A percentile compares a stretch with the other conserved stretches of the same genome.
Conservation (phyloP, 2,329 filamentous ascomycete genomes). For the Beauveria australis region DNA sequence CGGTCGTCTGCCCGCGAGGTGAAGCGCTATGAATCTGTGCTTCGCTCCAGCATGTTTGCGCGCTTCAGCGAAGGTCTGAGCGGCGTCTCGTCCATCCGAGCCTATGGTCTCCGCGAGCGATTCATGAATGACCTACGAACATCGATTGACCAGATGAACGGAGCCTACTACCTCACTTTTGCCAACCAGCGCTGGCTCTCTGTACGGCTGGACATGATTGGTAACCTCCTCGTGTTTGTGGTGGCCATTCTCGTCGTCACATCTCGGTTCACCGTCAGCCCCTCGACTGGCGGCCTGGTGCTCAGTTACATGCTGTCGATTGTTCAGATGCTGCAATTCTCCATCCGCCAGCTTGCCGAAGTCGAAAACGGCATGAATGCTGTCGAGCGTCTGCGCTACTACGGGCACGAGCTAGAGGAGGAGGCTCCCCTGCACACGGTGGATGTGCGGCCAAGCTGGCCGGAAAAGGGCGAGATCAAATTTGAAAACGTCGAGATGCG, state of each 20-base stretch:
- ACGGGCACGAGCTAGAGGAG: constrained; percentile 77
- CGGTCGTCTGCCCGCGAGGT: constrained; percentile 85
- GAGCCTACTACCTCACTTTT: constrained; percentile 90
- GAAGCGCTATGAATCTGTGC: constrained; percentile 85
- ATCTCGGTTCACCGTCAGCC: constrained; percentile 74
- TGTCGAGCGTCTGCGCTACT: constrained; percentile 85
- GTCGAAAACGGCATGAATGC: constrained; percentile 98
- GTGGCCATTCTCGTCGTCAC: constrained; percentile 88
- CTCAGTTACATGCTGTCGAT: constrained; percentile 89
- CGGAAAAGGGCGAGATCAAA: constrained; percentile 72
- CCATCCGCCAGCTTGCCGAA: constrained; percentile 85
- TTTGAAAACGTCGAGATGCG: constrained; percentile 73
- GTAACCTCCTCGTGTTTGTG: constrained; percentile 76
- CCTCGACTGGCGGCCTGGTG: constrained; percentile 79
- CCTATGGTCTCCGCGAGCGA: constrained; percentile 72
- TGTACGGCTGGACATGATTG: constrained; percentile 74
- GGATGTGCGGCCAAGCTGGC: constrained; percentile 70
- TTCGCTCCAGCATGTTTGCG: constrained; percentile 81
- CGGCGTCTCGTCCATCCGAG: constrained; percentile 76
- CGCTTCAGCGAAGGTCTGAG: constrained; percentile 85
- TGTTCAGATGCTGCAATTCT: constrained; percentile 93
- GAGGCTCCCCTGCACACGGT: constrained; percentile 76
- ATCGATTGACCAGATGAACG: constrained; percentile 84
- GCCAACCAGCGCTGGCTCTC: constrained; percentile 93
- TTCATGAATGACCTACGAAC: constrained; percentile 64